Conservation (phyloP, 2,329 filamentous ascomycete genomes). For the Aschersonia sp. region DNA sequence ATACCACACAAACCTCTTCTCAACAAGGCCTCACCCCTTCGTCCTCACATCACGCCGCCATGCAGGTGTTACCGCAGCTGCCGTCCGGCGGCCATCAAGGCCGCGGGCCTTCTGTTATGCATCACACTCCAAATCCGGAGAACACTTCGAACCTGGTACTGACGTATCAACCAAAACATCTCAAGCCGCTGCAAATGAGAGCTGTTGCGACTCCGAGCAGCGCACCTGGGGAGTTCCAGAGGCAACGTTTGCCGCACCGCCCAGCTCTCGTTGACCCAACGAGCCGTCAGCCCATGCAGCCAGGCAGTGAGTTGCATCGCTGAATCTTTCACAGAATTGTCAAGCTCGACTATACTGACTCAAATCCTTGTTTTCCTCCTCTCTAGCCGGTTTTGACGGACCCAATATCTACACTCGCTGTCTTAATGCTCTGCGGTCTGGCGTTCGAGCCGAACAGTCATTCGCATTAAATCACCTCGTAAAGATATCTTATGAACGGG, state of each 20-base stretch:
- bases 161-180: constrained; percentile 53
- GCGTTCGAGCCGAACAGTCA: constrained; percentile 68
- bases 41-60: constrained; percentile 17
- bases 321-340: not conserved
- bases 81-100: constrained; percentile 13
- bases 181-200: constrained; percentile 51
- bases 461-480: constrained; percentile 89
- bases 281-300: constrained; percentile 33
- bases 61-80: constrained; percentile 15
- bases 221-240: constrained; percentile 50
- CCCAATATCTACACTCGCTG: constrained; percentile 88
- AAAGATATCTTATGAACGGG: constrained; percentile 87
- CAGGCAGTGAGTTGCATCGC: constrained; percentile 41
- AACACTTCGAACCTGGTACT: constrained; percentile 46
- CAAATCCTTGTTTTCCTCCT: not conserved
- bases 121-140: constrained; percentile 40
- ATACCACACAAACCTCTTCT: constrained; percentile 16
- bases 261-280: constrained; percentile 11
- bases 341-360: no score
- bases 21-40: constrained; percentile 12
- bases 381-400: constrained; percentile 47
- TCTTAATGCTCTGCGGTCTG: constrained; percentile 68
- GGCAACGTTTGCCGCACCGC: constrained; percentile 26
- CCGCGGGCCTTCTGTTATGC: constrained; percentile 29
- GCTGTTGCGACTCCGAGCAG: constrained; percentile 64